Percentiles rank a stretch among this genome's conserved stretches.
phyloP scores from a whole-genome alignment of 495 filamentous ascomycete species.

The Opeltia flavorubescens region DNA sequence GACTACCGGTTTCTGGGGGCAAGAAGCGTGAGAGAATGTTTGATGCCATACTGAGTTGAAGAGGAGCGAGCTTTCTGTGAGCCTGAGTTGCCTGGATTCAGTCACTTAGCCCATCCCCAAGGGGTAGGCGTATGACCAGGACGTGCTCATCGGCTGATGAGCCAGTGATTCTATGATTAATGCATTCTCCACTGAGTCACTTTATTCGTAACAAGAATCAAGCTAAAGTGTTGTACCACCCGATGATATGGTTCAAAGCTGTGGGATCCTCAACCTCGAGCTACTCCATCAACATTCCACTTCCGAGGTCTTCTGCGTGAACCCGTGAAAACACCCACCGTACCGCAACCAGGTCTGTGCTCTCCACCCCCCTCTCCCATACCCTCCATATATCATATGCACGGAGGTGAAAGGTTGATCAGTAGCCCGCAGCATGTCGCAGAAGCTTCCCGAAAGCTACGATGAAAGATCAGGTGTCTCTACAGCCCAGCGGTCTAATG shows the following conservation, averaged over 20 bases:
- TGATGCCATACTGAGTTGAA: constrained; percentile 48
- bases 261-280: too few species aligned
- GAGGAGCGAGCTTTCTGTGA: background rate
- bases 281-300: too few species aligned
- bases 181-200: too few species aligned
- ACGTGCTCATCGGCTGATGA: background rate
- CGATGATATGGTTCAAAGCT: too few species aligned
- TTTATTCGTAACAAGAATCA: too few species aligned
- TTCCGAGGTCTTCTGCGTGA: too few species aligned
- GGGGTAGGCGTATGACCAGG: background rate
- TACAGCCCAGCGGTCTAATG: constrained; percentile 28
- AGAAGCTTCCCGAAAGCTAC: background rate
- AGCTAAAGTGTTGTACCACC: too few species aligned
- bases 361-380: background rate
- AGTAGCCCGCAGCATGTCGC: background rate
- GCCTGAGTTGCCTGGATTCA: constrained; percentile 1
- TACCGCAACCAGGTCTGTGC: too few species aligned
- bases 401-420: too few species aligned
- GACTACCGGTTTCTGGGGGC: constrained; percentile 42
- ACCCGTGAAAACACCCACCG: background rate
- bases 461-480: constrained; percentile 4
- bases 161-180: background rate
- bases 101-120: constrained; percentile 4
- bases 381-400: background rate
- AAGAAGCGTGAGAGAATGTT: constrained; percentile 64